Evolutionary conservation across 768 basidiomycete species (phyloP), one percentile per base, ranked within the genome.

Genomic region (Mycena venus): DNA sequence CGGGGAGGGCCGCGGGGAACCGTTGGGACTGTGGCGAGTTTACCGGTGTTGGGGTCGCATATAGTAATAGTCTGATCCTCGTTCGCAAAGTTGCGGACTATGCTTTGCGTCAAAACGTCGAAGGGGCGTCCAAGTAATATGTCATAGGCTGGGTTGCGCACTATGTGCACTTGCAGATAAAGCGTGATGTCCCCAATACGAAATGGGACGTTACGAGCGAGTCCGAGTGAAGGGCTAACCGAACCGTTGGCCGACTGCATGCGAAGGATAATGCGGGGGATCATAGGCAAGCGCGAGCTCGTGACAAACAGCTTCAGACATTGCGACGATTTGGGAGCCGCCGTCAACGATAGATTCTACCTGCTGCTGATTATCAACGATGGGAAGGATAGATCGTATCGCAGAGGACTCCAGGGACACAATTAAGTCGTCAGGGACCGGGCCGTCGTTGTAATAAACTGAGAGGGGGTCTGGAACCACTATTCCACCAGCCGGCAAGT

Each of bases 241-340:
- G 60, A 34, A 1, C 40, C 53, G n/a, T 71, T 71, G 25, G 70
- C 70, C 0, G 70, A 71, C 19, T 71, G 70, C 70, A 71, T 71
- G n/a, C 36, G 34, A 0, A 71, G 38, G 38, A 63, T 17, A 14
- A 71, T 56, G 21, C 40, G 49, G 1, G n/a, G 70, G 70, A 34
- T 71, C 70, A 27, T 64, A 64, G 3, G 62, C 23, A 8, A 71
- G 60, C 1, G 21, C 51, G 7, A 71, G 38, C 2, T 69, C 40
- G 40, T 77, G 73, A 14, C 71, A 73, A 17, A 80, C 56, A 0
- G 56, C 75, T 34, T 80, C 78, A 0, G 79, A 79, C 79, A 81
- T 81, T 0, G 76, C 65, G 23, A 77, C 49, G 27, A 81, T 78
- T 14, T 77, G 67, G 1, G 73, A 79, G 12, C 80, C 79, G 23